These are phyloP conservation scores for Solanum sejunctum DNA, from an alignment of 257 asterid species.

Conservation along the genomic window DNA sequence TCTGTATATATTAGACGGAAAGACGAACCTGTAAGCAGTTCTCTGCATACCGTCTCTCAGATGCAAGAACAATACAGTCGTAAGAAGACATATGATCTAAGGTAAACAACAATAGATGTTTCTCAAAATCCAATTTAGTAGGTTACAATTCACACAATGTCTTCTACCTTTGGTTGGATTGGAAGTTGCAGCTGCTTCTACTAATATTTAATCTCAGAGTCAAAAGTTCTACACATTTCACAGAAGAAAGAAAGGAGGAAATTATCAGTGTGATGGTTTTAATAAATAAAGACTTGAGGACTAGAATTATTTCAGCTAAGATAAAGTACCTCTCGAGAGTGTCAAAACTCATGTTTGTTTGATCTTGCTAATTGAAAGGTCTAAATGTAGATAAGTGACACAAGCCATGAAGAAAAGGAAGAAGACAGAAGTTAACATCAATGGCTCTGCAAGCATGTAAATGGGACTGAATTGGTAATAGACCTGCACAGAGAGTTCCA, in stretches of 20 bases:
- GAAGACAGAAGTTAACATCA: constrained; percentile 74
- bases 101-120: not conserved
- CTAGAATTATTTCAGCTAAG: not conserved
- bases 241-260: not conserved
- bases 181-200: constrained; percentile 9
- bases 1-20: not conserved
- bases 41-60: not conserved
- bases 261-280: not conserved
- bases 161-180: constrained; percentile 1
- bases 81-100: not conserved
- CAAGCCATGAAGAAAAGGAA: constrained; percentile 60
- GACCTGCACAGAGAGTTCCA: constrained; percentile 46
- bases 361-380: constrained; percentile 62
- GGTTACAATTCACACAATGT: not conserved
- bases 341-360: constrained; percentile 1
- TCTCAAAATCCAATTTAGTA: not conserved
- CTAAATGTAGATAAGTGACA: constrained; percentile 73
- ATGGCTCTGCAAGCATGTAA: constrained; percentile 95
- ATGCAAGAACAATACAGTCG: not conserved
- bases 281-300: not conserved
- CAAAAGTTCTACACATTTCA: not conserved
- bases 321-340: constrained; percentile 20
- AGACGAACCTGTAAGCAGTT: not conserved
- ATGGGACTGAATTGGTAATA: constrained; percentile 72
- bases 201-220: not conserved